Evolutionary conservation across 257 asterid genomes (phyloP).

Genomic region (Handroanthus guayacan): DNA sequence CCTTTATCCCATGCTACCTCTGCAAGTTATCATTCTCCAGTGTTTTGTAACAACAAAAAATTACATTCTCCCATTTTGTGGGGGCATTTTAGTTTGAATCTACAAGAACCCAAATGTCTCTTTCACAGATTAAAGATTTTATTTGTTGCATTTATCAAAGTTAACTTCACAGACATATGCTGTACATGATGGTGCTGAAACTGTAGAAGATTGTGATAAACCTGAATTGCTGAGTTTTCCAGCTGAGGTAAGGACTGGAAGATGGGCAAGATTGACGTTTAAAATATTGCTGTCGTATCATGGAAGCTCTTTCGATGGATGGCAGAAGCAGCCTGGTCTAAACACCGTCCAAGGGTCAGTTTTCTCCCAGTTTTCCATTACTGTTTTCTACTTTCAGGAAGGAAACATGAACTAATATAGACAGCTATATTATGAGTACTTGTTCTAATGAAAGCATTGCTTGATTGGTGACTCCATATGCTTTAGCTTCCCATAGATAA

Average conservation of each 20-base stretch:
- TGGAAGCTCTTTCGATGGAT: slow-evolving; percentile 93
- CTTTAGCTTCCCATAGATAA: slow-evolving; percentile 4
- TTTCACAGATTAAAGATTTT: slow-evolving; percentile 13
- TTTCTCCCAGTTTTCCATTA: slow-evolving; percentile 11
- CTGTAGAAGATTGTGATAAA: slow-evolving; percentile 50
- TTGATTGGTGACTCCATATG: neutral
- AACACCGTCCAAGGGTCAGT: slow-evolving; percentile 88
- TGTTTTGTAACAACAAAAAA: slow-evolving; percentile 4
- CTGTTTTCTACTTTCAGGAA: neutral
- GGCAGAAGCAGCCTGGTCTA: slow-evolving; percentile 96
- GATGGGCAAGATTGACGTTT: slow-evolving; percentile 89
- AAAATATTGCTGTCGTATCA: slow-evolving; percentile 84
- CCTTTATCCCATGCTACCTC: neutral
- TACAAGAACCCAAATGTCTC: neutral
- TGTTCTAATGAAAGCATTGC: slow-evolving; percentile 5
- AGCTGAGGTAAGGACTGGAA: slow-evolving; percentile 60
- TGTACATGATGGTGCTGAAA: slow-evolving; percentile 51
- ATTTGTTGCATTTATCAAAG: slow-evolving; percentile 32
- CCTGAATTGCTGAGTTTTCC: slow-evolving; percentile 47
- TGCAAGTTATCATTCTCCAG: slow-evolving; percentile 2
- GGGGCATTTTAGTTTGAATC: slow-evolving; percentile 6
- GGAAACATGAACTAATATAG: neutral
- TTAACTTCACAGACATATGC: slow-evolving; percentile 45
- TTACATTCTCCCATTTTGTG: slow-evolving; percentile 12
- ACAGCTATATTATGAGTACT: neutral